Evolutionary conservation across 306 rosid genomes (phyloP).

Genomic region (Prunus fruticosa): DNA sequence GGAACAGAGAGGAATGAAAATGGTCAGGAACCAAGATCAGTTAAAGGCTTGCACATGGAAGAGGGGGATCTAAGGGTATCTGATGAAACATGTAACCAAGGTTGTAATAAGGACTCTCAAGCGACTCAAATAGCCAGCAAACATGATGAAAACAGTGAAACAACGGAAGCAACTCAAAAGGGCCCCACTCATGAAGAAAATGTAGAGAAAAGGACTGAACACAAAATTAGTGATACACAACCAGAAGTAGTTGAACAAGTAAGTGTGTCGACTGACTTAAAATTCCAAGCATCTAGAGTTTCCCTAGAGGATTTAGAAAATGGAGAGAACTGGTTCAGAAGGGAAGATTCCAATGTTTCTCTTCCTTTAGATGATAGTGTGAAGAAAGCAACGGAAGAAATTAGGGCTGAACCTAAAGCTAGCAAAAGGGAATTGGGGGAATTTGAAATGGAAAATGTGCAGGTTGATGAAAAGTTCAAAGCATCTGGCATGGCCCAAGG

Average conservation of each 20-base stretch:
- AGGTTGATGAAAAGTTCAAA: slow-evolving; percentile 25
- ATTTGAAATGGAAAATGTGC: slow-evolving; percentile 27
- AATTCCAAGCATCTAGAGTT: slow-evolving; percentile 18
- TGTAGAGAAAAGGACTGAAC: slow-evolving; percentile 23
- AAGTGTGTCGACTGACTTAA: slow-evolving; percentile 20
- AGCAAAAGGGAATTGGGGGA: slow-evolving; percentile 33
- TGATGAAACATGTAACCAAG: slow-evolving; percentile 26
- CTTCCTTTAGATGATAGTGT: slow-evolving; percentile 28
- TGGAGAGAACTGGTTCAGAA: slow-evolving; percentile 19
- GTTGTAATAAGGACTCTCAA: slow-evolving; percentile 24
- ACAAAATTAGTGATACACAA: slow-evolving; percentile 26
- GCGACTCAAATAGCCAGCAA: slow-evolving; percentile 26
- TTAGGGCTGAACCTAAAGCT: slow-evolving; percentile 18
- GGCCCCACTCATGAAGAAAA: slow-evolving; percentile 31
- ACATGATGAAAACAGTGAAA: slow-evolving; percentile 32
- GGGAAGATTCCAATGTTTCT: slow-evolving; percentile 29
- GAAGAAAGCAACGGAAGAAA: slow-evolving; percentile 33
- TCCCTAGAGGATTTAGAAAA: slow-evolving; percentile 26
- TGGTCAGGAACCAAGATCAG: slow-evolving; percentile 25
- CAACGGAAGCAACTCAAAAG: slow-evolving; percentile 29
- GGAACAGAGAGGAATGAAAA: slow-evolving; percentile 23
- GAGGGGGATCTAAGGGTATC: slow-evolving; percentile 18
- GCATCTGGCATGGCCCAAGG: slow-evolving; percentile 28
- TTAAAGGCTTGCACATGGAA: slow-evolving; percentile 21
- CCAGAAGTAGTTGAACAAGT: slow-evolving; percentile 33